Evolutionary conservation across 441 rosid species (phyloP).

Genomic region (California macrophylla): DNA sequence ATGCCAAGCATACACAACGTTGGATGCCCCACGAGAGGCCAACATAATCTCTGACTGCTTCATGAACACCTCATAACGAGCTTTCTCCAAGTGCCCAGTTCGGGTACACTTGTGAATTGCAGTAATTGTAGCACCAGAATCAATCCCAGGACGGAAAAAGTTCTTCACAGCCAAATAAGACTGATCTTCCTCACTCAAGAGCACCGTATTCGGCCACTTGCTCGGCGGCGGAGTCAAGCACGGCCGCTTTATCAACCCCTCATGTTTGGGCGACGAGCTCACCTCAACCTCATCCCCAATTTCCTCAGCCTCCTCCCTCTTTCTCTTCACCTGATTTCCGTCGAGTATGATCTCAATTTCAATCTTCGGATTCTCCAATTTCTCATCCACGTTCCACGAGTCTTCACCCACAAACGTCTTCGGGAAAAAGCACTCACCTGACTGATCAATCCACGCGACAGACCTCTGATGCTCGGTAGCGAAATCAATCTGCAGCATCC

Average conservation of each 20-base stretch:
- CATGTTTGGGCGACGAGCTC: constrained; percentile 20
- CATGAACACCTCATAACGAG: constrained; percentile 29
- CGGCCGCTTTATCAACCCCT: constrained; percentile 22
- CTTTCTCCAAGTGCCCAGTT: constrained; percentile 17
- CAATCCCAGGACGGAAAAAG: constrained; percentile 22
- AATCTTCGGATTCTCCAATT: constrained; percentile 9
- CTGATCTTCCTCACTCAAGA: constrained; percentile 22
- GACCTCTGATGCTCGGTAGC: constrained; percentile 27
- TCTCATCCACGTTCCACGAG: not conserved
- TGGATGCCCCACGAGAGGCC: constrained; percentile 25
- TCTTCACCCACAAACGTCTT: constrained; percentile 18
- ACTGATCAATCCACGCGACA: constrained; percentile 43
- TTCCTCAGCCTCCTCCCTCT: constrained; percentile 13
- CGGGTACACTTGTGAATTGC: constrained; percentile 30
- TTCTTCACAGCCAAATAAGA: constrained; percentile 19
- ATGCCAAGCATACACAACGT: constrained; percentile 35
- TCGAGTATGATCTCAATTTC: constrained; percentile 20
- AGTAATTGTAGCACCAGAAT: constrained; percentile 21
- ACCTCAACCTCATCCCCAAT: constrained; percentile 26
- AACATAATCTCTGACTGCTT: constrained; percentile 25
- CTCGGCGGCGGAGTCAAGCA: constrained; percentile 12
- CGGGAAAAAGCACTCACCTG: constrained; percentile 36
- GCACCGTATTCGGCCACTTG: constrained; percentile 29
- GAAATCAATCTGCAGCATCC: constrained; percentile 37
- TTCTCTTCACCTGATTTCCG: constrained; percentile 20